phyloP scores from a whole-genome alignment of 352 stramenopile species.

The Pythium rhizo-oryzae region DNA sequence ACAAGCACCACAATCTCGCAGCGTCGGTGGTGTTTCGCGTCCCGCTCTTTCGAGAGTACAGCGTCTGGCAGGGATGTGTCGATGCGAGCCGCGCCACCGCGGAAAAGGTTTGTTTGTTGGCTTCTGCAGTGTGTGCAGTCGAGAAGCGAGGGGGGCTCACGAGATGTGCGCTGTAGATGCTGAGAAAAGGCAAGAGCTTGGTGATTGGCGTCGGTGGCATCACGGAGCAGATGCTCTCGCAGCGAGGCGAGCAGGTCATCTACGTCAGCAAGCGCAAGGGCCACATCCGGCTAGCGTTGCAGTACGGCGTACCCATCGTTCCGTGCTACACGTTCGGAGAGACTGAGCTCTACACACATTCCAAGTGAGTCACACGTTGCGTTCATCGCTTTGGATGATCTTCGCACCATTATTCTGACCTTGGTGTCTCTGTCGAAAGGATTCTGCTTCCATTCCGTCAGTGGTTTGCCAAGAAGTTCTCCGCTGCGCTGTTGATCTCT shows the following conservation, averaged over 20 bases:
- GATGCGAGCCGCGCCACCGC: conserved; percentile 68
- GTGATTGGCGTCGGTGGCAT: conserved; percentile 84
- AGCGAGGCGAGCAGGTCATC: conserved; percentile 72
- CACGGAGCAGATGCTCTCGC: conserved; percentile 82
- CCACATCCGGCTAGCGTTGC: conserved; percentile 76
- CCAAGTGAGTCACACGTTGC: conserved; percentile 39
- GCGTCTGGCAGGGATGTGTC: conserved; percentile 78
- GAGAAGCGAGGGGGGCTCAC: too few relatives aligned
- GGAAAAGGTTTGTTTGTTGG: conserved; percentile 26
- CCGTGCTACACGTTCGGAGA: conserved; percentile 83
- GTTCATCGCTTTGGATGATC: too few relatives aligned
- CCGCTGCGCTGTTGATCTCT: conserved; percentile 59
- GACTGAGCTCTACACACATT: conserved; percentile 84
- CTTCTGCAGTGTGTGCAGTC: background rate
- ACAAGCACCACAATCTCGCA: conserved; percentile 64
- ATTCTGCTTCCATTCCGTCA: conserved; percentile 72
- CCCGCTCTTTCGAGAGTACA: conserved; percentile 76
- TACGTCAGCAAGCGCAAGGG: conserved; percentile 85
- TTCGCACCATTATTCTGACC: background rate
- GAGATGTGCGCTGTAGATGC: conserved; percentile 15
- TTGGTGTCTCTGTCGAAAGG: conserved; percentile 26
- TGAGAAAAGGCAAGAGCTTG: conserved; percentile 71
- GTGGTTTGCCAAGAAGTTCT: conserved; percentile 69
- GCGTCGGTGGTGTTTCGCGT: conserved; percentile 80
- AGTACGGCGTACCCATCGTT: conserved; percentile 77